Base-by-base conservation (phyloP, 148 eudicot species). In the Beta vulgaris region DNA sequence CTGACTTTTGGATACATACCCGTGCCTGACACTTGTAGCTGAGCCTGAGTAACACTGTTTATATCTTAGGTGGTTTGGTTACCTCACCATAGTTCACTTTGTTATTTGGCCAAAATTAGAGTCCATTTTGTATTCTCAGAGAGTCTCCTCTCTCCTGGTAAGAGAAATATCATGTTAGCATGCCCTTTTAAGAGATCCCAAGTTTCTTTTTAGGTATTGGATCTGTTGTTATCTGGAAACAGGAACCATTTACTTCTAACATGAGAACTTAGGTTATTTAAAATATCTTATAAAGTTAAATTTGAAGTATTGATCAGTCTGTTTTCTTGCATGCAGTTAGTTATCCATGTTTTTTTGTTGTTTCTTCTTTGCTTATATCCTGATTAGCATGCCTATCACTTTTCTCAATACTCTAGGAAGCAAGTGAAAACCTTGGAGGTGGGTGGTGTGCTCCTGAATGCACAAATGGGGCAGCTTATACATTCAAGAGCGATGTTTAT, bases 401-500 rank as follows among this genome's bases (percentile, higher is more conserved):
- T 39, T 25, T 28, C 28, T 31, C 16, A 19, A 59, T 72, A 28
- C 61, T 60, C 16, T 80, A 87, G 89, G 72, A 43, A 28, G 76
- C 87, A 64, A 85, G 77, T 72, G 78, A 82, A 82, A 82, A 88
- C 71, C 74, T 69, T 42, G 89, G 73, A 54, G 75, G 42, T 76
- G 90, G 92, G 61, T 87, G 80, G 69, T 77, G 63, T 64, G 87
- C 89, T 58, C 91, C 91, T 26, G 88, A 89, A 78, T 84, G 87
- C 78, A 64, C 85, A 68, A 81, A 65, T 71, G 81, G 84, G 43
- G 74, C 86, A 7, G 73, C 79, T 61, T 82, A 79, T 66, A 84
- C 93, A 54, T 15, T 69, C 29, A 89, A 86, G 77, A 86, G 93
- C 23, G 96, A 91, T 49, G 85, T 91, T n/a, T 91, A 87, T 65